Evolutionary conservation across 2,329 filamentous ascomycete genomes (phyloP), one percentile per base, ranked within the genome.

Genomic region (Corynespora cassiicola): DNA sequence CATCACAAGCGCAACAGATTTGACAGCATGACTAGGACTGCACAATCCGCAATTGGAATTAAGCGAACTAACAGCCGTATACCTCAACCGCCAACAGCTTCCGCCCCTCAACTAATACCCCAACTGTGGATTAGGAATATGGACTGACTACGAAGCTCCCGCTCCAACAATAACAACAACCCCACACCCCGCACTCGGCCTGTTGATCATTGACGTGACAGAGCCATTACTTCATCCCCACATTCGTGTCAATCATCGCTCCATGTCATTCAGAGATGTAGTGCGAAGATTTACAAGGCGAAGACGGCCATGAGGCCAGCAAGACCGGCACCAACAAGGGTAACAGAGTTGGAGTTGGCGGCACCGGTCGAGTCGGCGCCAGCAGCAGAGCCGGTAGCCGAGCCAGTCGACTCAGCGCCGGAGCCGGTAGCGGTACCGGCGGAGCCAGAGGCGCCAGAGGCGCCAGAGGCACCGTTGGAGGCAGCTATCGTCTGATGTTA

Each of bases 231-330:
- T 16, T 15, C 26, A 21, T 33, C 35, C 9, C 36, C 20, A 30
- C 11, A n/a, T n/a, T n/a, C n/a, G n/a, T n/a, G n/a, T n/a, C n/a
- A 33, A 16, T 35, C 30, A 19, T 11, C 20, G 28, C 25, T 27
- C 12, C 15, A 38, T 23, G 21, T 18, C 29, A 27, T 17, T 19
- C 14, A 20, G 14, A 7, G n/a, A 19, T 11, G 18, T 10, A 23
- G 28, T 16, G 15, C 17, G n/a, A 11, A 28, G 7, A 47, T 54
- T 45, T 66, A 70, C 57, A 70, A 59, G 36, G 61, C 66, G 54
- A 70, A 66, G 31, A 65, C 47, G 31, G 63, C 67, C 37, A 69
- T 40, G 38, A 70, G 58, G 47, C 66, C 66, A 27, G 62, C 63
- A 21, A 67, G 44, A 45, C 66, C 64, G 31, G 61, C 65, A 48